Conservation (phyloP, 1,284 basidiomycete genomes). For the Cutaneotrichosporon sp. region DNA sequence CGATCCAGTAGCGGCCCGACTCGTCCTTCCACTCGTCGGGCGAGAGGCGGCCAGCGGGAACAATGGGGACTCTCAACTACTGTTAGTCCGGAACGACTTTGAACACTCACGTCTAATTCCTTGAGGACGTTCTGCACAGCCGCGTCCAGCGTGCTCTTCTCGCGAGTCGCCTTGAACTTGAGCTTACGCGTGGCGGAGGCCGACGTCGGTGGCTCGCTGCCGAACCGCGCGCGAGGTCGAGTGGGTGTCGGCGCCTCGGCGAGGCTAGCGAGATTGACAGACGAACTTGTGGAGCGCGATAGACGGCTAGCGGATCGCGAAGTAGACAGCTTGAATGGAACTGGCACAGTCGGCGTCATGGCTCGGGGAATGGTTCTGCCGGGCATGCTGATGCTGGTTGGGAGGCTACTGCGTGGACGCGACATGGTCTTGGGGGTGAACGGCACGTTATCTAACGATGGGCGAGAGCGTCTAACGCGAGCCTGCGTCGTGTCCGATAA, state of each 20-base stretch:
- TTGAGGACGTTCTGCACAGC: conserved; percentile 90
- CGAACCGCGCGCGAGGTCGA: conserved; percentile 5
- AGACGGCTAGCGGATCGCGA: not conserved
- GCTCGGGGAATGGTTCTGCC: conserved; percentile 4
- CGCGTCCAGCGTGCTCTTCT: conserved; percentile 80
- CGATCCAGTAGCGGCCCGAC: conserved; percentile 94
- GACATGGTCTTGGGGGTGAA: conserved; percentile 4
- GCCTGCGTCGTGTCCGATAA: conserved; percentile 4
- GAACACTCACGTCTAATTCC: conserved; percentile 65
- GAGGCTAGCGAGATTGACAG: not conserved
- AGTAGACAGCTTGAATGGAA: conserved; percentile 16
- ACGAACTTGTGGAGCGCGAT: conserved; percentile 6
- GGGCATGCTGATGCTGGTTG: not conserved
- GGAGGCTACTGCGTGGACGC: not conserved
- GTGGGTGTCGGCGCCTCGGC: conserved; percentile 6
- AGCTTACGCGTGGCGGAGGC: not conserved
- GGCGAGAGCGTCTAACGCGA: conserved; percentile 12
- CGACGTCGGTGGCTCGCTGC: not conserved
- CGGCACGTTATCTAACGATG: conserved; percentile 12
- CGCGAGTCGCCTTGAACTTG: conserved; percentile 47
- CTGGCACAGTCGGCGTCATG: conserved; percentile 16
- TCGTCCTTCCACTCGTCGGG: conserved; percentile 69
- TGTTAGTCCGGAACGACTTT: not conserved
- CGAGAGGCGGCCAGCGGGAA: conserved; percentile 60
- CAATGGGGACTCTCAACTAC: conserved; percentile 68